Percentiles rank a stretch among this genome's conserved stretches.
Conservation (phyloP, 305 asterid species). For the Rubia tinctorum region DNA sequence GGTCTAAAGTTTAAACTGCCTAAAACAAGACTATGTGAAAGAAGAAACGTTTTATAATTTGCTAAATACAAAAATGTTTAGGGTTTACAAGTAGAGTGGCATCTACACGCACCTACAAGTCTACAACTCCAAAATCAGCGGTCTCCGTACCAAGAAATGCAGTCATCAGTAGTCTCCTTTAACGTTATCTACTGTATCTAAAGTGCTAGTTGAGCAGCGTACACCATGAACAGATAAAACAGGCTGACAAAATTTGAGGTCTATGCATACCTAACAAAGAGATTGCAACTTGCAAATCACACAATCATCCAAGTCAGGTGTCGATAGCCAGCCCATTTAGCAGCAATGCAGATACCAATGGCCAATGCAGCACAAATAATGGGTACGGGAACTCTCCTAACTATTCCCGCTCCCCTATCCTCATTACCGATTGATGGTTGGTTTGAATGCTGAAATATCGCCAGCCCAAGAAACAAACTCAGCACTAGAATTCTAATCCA, state of each 20-base stretch:
- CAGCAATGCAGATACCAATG: slow-evolving; percentile 65
- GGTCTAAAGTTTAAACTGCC: too few relatives aligned
- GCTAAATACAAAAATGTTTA: too few relatives aligned
- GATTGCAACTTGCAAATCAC: slow-evolving; percentile 23
- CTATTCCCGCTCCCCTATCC: slow-evolving; percentile 25
- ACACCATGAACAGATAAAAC: background rate
- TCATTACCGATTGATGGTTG: slow-evolving; percentile 26
- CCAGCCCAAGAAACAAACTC: slow-evolving; percentile 56
- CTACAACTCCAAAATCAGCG: too few relatives aligned
- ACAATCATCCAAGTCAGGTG: slow-evolving; percentile 96
- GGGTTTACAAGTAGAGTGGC: too few relatives aligned
- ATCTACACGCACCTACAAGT: too few relatives aligned
- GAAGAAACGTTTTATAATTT: too few relatives aligned
- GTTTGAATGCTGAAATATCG: slow-evolving; percentile 42
- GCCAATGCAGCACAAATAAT: slow-evolving; percentile 69
- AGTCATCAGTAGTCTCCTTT: too few relatives aligned
- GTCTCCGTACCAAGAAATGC: too few relatives aligned
- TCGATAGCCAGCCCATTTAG: slow-evolving; percentile 89
- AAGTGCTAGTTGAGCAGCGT: background rate
- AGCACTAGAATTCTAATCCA: slow-evolving; percentile 67
- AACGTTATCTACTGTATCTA: too few relatives aligned
- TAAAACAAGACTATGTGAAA: too few relatives aligned
- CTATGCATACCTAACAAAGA: background rate
- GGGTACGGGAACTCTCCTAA: slow-evolving; percentile 58
- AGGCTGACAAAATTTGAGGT: background rate